Percentiles rank a stretch among this genome's conserved stretches.
Evolutionary conservation across 306 rosid genomes (phyloP).

Genomic region (Biancaea sappan): DNA sequence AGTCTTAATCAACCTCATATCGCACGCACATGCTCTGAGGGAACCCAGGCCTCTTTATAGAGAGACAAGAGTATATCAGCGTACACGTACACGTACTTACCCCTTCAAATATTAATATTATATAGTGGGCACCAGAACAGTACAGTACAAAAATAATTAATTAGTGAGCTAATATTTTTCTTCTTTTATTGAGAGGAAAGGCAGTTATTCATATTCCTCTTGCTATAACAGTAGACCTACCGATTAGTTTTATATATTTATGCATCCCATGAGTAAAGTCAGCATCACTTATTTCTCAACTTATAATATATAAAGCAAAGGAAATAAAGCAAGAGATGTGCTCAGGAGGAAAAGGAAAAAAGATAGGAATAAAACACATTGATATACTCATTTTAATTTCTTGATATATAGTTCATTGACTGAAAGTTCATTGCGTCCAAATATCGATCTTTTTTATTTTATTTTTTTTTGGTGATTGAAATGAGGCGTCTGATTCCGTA

Average conservation of each 20-base stretch:
- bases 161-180: neutral
- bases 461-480: no score
- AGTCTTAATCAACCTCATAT: neutral
- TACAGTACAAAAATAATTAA: no score
- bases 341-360: neutral
- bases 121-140: neutral
- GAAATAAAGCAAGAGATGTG: neutral
- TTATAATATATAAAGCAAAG: neutral
- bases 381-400: no score
- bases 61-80: conserved; percentile 22
- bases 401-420: no score
- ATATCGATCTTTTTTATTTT: no score
- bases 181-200: conserved; percentile 24
- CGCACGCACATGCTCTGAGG: conserved; percentile 16
- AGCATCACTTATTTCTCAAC: neutral
- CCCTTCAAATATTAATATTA: conserved; percentile 8
- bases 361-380: neutral
- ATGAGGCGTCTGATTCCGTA: no score
- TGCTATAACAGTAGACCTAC: conserved; percentile 27
- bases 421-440: no score
- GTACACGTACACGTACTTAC: neutral
- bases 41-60: conserved; percentile 52
- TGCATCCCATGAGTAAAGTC: no score
- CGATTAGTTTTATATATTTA: no score
- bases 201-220: conserved; percentile 48